Evolutionary conservation across 768 basidiomycete species (phyloP), one percentile per base, ranked within the genome.

Genomic region (Boletus rubescentipes): DNA sequence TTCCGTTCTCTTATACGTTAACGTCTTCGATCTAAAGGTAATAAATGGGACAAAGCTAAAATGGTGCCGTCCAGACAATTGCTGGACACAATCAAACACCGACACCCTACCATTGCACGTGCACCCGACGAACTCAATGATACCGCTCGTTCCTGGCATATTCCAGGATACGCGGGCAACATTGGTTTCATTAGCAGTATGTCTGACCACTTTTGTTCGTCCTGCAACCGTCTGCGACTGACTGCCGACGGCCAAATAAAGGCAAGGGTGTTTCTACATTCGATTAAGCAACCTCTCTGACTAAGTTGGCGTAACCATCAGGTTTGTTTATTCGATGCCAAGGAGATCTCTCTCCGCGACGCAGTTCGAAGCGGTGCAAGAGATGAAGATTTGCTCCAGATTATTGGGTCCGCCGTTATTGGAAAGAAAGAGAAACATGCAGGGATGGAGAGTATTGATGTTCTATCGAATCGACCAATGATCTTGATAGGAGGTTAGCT

Each of bases 221-320:
- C 86, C 1, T 95, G 92, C 73, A 93, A 91, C 62, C 80, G 92
- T 52, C 75, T 94, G 46, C 78, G 93, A 38, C 76, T 95, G 42
- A 93, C 90, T n/a, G 88, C 91, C 12, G 92, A 95, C 61, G 92
- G 93, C 7, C 83, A 93, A 65, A 89, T 95, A 61, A 95, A 95
- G 79, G 91, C 82, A 37, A 57, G 55, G 66, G 31, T 48, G 44
- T 46, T 38, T 51, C n/a, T 30, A 23, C 15, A 16, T 18, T 4
- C 31, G 31, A 47, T 18, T 30, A 20, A 20, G 9, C 21, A 23
- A 29, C 10, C 21, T 40, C n/a, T 2, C 53, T 64, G 16, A 67
- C 21, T 20, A 20, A 18, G n/a, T n/a, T n/a, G n/a, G 30, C 12
- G 16, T 40, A 11, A 50, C 20, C 29, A 26, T 23, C 61, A 92